Evolutionary conservation across 2,329 filamentous ascomycete genomes (phyloP).

Genomic region (Diplodia corticola): DNA sequence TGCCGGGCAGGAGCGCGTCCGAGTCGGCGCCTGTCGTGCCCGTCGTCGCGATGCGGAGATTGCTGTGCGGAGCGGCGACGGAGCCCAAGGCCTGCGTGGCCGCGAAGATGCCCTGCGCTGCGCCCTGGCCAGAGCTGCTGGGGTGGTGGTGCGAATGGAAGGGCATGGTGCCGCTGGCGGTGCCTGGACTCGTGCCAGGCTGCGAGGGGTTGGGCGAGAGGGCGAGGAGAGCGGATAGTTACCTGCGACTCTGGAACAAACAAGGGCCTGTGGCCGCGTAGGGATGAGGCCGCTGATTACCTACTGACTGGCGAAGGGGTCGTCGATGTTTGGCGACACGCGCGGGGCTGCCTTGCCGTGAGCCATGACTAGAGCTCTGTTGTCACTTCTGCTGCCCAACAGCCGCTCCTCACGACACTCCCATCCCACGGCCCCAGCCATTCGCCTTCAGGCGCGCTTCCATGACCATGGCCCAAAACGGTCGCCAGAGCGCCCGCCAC

Average conservation of each 20-base stretch:
- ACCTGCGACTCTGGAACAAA: slow-evolving; percentile 23
- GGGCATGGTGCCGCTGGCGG: slow-evolving; percentile 33
- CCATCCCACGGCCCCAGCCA: not conserved
- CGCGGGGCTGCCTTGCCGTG: not conserved
- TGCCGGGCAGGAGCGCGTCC: slow-evolving; percentile 45
- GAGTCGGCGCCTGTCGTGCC: slow-evolving; percentile 46
- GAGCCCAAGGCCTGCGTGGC: slow-evolving; percentile 50
- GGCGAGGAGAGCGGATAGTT: not conserved
- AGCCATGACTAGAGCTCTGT: not conserved
- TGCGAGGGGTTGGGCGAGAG: slow-evolving; percentile 1
- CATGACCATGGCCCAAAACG: not conserved
- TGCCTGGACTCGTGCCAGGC: slow-evolving; percentile 22
- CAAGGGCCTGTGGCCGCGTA: slow-evolving; percentile 15
- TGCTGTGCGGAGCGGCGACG: slow-evolving; percentile 47
- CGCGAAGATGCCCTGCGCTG: slow-evolving; percentile 47
- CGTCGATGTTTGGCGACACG: slow-evolving; percentile 6
- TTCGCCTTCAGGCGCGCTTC: not conserved
- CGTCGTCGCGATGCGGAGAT: slow-evolving; percentile 42
- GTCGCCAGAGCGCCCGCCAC: slow-evolving; percentile 25
- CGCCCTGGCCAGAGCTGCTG: slow-evolving; percentile 32
- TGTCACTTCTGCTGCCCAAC: not conserved
- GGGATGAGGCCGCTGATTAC: slow-evolving; percentile 23
- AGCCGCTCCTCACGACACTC: not conserved
- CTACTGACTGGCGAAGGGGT: slow-evolving; percentile 16
- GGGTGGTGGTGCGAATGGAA: slow-evolving; percentile 38